Evolutionary conservation across 768 basidiomycete species (phyloP).

Genomic region (Rickenella mellea): DNA sequence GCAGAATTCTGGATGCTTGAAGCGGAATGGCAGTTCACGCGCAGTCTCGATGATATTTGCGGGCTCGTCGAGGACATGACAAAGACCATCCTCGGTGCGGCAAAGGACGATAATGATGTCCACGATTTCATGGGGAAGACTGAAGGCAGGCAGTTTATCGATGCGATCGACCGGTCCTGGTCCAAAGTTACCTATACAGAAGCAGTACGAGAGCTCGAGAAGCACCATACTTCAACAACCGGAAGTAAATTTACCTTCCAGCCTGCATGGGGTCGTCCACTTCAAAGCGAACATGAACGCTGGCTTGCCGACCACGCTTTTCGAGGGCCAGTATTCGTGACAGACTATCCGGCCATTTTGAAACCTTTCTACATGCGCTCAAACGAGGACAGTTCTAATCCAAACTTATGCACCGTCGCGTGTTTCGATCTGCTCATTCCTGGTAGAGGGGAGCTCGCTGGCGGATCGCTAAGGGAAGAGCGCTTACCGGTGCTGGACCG

Average conservation of each 20-base stretch:
- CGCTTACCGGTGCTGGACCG: conserved; percentile 40
- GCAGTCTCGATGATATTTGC: conserved; percentile 39
- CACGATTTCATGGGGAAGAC: neutral
- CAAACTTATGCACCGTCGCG: too few relatives aligned
- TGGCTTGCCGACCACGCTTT: conserved; percentile 70
- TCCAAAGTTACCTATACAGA: conserved; percentile 68
- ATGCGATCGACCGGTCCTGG: conserved; percentile 40
- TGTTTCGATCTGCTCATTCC: conserved; percentile 96
- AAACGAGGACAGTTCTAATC: conserved; percentile 39
- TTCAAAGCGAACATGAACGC: conserved; percentile 89
- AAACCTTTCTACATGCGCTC: conserved; percentile 97
- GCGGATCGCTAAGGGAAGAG: conserved; percentile 87
- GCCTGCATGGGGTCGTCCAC: conserved; percentile 57
- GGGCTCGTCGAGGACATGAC: conserved; percentile 45
- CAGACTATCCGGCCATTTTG: conserved; percentile 69
- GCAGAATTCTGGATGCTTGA: conserved; percentile 99
- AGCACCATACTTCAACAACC: conserved; percentile 18
- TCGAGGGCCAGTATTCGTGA: conserved; percentile 80
- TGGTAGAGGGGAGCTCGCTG: conserved; percentile 78
- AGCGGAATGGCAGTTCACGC: conserved; percentile 74
- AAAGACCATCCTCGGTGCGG: conserved; percentile 25
- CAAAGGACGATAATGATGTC: conserved; percentile 3
- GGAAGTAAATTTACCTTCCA: conserved; percentile 39
- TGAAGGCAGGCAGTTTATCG: neutral
- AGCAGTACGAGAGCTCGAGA: conserved; percentile 52